Evolutionary conservation across 371 early-diverging fungal genomes (phyloP).

Genomic region (Lichtheimia corymbifera): DNA sequence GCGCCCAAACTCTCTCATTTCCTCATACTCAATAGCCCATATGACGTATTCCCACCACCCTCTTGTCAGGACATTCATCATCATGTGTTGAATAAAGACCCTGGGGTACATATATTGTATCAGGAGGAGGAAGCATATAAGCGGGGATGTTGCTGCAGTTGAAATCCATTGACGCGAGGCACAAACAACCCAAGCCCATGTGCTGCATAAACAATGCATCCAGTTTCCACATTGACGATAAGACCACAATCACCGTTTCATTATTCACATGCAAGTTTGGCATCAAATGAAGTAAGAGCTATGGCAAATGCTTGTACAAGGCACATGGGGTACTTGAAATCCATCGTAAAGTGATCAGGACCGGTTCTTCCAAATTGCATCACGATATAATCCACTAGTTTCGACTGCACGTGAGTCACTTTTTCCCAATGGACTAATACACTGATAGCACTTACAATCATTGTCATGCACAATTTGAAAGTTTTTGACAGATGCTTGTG

Average conservation of each 20-base stretch:
- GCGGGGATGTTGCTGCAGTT: too few species aligned
- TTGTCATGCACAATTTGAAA: conserved; percentile 95
- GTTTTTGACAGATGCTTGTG: conserved; percentile 95
- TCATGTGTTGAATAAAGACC: too few species aligned
- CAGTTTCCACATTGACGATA: too few species aligned
- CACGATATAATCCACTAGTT: conserved; percentile 87
- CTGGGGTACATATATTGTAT: too few species aligned
- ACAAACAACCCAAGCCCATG: too few species aligned
- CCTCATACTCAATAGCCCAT: too few species aligned
- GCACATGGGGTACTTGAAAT: conserved; percentile 94
- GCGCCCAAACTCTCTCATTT: too few species aligned
- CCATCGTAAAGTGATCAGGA: conserved; percentile 87
- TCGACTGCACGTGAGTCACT: background rate
- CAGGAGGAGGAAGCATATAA: too few species aligned
- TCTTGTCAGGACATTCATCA: too few species aligned
- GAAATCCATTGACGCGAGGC: too few species aligned
- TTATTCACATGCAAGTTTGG: conserved; percentile 88
- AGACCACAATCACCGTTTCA: background rate
- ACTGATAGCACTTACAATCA: conserved; percentile 64
- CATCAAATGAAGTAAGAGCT: conserved; percentile 90
- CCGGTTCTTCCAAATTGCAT: conserved; percentile 94
- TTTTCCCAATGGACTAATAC: background rate
- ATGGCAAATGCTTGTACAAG: conserved; percentile 93
- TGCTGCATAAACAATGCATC: too few species aligned
- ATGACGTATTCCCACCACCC: too few species aligned